Percentiles rank a stretch among this genome's conserved stretches.
Conservation (phyloP, 179 eudicot species). For the Beta macrorhiza region DNA sequence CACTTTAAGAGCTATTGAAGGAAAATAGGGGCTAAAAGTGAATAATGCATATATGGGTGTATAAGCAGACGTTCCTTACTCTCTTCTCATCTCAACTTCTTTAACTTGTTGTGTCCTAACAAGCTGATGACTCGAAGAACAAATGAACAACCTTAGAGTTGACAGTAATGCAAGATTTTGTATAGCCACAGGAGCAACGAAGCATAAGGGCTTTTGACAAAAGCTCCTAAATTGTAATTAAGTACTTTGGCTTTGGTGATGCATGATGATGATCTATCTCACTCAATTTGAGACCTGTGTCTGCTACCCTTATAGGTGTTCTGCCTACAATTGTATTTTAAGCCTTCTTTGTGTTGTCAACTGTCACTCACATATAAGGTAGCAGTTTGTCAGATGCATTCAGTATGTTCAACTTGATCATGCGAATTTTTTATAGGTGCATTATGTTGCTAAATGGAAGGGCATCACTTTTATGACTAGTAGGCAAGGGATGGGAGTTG, state of each 20-base stretch:
- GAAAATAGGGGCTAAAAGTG: background rate
- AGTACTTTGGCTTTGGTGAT: background rate
- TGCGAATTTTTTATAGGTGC: slow-evolving; percentile 49
- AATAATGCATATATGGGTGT: background rate
- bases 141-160: background rate
- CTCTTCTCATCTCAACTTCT: no score
- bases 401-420: slow-evolving; percentile 10
- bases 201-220: background rate
- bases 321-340: background rate
- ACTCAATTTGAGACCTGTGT: background rate
- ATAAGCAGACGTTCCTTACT: no score
- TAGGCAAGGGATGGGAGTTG: slow-evolving; percentile 93
- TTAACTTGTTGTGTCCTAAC: background rate
- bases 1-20: background rate
- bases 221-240: background rate
- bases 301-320: background rate
- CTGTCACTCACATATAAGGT: background rate
- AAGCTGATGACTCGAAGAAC: background rate
- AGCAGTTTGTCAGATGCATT: background rate
- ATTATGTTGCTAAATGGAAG: slow-evolving; percentile 97
- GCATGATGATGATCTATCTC: background rate
- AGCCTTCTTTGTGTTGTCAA: background rate
- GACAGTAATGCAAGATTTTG: background rate
- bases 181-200: background rate
- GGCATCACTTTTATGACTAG: slow-evolving; percentile 95